Base-by-base conservation (phyloP, 306 rosid genomes). In the Vicia faba region DNA sequence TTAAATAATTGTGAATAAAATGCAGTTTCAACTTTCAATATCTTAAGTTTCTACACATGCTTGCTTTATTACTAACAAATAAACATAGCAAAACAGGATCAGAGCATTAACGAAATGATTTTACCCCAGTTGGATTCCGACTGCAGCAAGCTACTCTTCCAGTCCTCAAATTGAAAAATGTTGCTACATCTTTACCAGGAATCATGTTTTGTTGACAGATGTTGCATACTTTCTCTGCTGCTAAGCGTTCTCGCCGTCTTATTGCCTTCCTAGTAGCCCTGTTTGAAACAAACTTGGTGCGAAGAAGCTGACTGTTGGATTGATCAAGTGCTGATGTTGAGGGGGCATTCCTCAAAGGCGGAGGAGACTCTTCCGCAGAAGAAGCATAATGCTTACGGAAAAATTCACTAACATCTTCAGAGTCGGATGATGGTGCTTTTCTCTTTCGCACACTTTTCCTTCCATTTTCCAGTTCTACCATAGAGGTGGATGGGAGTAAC, bases 151-250 rank as follows among this genome's bases (percentile, higher is more conserved):
- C 91, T 62, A 92, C 77, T 80, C 77, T 86, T 80, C 87, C 83
- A 58, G 95, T 86, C 86, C 86, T 84, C 79, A 86, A 36, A 78
- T 92, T 89, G 69, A 87, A 13, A 51, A 92, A 87, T 8, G 96
- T 76, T 11, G 96, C 92, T 36, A 92, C 98, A 84, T 92, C 96
- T 81, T 86, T 92, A 64, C 96, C 87, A 51, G 96, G 89, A 78
- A 89, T 88, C 93, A 92, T 89, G 83, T 85, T 92, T 65, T 83
- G 96, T 66, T 87, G 89, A 86, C 98, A 92, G 77, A 92, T 83
- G 70, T 83, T 85, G 66, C 98, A 92, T 83, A 80, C 80, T 78
- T 88, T 86, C 63, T 91, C 98, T 40, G 91, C 85, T 44, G 89
- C 93, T 77, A 76, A 68, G 38, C 91, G 92, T 49, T 87, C 91